Base-by-base conservation (phyloP, 2,329 filamentous ascomycete species). In the Aspergillus cejpii region DNA sequence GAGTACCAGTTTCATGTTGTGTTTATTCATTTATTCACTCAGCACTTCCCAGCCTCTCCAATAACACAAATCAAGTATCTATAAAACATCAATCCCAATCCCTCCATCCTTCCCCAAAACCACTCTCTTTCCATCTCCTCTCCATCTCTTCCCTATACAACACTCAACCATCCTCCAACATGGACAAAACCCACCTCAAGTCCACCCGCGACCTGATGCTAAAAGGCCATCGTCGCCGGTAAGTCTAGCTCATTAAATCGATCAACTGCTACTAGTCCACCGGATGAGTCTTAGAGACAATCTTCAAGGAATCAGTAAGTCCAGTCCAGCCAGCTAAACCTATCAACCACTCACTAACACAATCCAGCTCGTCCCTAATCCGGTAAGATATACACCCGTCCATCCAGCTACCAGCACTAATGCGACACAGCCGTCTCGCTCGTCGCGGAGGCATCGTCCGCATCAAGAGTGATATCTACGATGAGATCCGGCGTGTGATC, bases 401-500 rank as follows among this genome's bases (percentile, higher is more conserved):
- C n/a, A n/a, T n/a, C n/a, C n/a, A n/a, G n/a, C n/a, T n/a, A n/a
- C n/a, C n/a, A n/a, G n/a, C n/a, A n/a, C n/a, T n/a, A n/a, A n/a
- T n/a, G n/a, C n/a, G n/a, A n/a, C n/a, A n/a, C 23, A 64, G 65
- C 33, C 59, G 63, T 36, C 64, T 68, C 1, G 65, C 65, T 2
- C 64, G 66, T 1, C 61, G 65, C 3, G 66, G 62, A 0, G 66
- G 66, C 0, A 52, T 68, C 0, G 37, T 52, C 0, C 42, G 65
- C 0, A 67, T 69, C 0, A 56, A 61, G 5, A 39, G 20, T 0
- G 53, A 51, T 0, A 58, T 67, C 1, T 68, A 68, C 17, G 42
- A 60, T 0, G 54, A 59, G 1, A 50, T 58, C 2, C 52, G 65
- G 0, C 3, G 41, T 0, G 59, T 58, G 0, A 5, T 67, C 0